These are phyloP conservation scores for Cladosporium sp. DNA, from an alignment of 2,329 filamentous ascomycete species.

Conservation along the genomic window DNA sequence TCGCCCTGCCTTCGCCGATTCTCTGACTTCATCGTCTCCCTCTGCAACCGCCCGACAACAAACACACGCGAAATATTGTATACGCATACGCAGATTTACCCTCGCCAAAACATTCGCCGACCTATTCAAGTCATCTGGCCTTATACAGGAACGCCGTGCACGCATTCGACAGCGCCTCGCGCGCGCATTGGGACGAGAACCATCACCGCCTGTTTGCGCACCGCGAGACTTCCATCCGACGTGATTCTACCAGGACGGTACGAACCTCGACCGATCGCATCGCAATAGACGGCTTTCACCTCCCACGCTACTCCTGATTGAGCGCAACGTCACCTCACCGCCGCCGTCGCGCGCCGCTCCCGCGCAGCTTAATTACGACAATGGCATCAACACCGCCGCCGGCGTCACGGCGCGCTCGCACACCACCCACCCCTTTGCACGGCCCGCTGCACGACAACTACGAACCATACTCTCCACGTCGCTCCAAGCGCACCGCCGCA, in stretches of 20 bases:
- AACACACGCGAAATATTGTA: slow-evolving; percentile 1
- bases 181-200: not conserved
- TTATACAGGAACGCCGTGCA: not conserved
- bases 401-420: slow-evolving; percentile 43
- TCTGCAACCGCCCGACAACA: not conserved
- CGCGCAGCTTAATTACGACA: slow-evolving; percentile 3
- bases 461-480: slow-evolving; percentile 60
- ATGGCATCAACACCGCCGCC: slow-evolving; percentile 10
- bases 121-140: not conserved
- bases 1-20: not conserved
- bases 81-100: not conserved
- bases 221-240: not conserved
- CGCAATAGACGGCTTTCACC: no score
- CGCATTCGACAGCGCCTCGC: not conserved
- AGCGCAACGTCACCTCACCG: not conserved
- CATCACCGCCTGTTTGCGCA: slow-evolving; percentile 7
- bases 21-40: not conserved
- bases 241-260: not conserved
- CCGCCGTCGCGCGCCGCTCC: slow-evolving; percentile 10
- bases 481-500: slow-evolving; percentile 23
- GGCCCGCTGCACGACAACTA: slow-evolving; percentile 60
- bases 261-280: not conserved
- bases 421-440: slow-evolving; percentile 62
- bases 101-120: no score
- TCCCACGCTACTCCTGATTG: not conserved